Conservation (phyloP, 129 eudicot genomes). For the Glebionis coronaria region DNA sequence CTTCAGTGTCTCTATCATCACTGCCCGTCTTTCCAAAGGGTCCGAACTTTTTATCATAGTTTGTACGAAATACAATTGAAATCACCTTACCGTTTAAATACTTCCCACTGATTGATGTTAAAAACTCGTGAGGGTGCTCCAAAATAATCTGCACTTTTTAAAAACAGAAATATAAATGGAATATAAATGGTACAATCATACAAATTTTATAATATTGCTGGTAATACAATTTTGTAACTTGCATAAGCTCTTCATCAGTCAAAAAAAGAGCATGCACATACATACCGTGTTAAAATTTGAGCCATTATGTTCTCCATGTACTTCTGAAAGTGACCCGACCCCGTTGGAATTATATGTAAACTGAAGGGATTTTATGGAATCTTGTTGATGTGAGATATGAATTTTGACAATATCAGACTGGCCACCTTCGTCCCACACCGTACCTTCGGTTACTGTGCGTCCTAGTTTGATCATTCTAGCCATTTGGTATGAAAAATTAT, state of each 20-base stretch:
- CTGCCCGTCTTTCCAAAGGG: slow-evolving; percentile 12
- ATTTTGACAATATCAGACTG: not conserved
- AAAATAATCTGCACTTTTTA: too few species aligned
- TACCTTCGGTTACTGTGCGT: too few species aligned
- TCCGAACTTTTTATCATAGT: slow-evolving; percentile 15
- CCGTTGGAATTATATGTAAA: not conserved
- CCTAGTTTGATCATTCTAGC: too few species aligned
- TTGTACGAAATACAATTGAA: slow-evolving; percentile 15
- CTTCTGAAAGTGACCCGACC: not conserved
- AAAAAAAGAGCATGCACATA: too few species aligned
- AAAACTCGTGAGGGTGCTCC: not conserved
- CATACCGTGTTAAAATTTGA: not conserved
- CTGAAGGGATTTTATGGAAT: not conserved
- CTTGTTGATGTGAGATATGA: not conserved
- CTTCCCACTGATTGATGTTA: not conserved
- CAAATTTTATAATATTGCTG: too few species aligned
- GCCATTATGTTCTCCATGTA: not conserved
- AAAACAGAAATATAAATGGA: too few species aligned
- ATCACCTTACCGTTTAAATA: not conserved
- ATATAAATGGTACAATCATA: too few species aligned
- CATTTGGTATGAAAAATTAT: too few species aligned
- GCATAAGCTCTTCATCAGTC: too few species aligned
- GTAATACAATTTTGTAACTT: too few species aligned
- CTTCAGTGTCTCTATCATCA: too few species aligned
- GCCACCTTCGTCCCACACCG: too few species aligned